These are phyloP conservation scores for Balakata baccata DNA, from an alignment of 345 rosid genomes.

Conservation along the genomic window DNA sequence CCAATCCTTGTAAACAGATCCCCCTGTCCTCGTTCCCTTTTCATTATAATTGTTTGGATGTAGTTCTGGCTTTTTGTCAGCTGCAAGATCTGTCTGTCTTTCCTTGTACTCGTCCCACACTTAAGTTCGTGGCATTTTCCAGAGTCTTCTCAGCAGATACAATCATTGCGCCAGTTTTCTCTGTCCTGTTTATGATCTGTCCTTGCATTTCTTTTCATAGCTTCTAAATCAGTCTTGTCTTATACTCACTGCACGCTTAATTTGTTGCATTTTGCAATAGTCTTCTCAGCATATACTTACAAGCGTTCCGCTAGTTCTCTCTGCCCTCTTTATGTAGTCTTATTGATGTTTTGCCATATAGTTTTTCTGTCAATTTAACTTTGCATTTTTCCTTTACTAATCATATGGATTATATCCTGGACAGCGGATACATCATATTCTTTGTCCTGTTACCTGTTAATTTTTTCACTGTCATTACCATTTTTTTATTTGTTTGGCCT, in stretches of 20 bases:
- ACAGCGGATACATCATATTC: slow-evolving; percentile 75
- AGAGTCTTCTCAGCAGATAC: neutral
- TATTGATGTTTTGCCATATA: neutral
- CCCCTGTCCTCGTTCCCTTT: too few species aligned
- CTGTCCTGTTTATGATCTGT: too few species aligned
- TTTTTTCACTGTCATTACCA: too few species aligned
- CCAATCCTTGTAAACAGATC: neutral
- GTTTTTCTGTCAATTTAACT: neutral
- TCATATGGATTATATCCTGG: slow-evolving; percentile 93
- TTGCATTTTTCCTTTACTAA: neutral
- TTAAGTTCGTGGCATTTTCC: neutral
- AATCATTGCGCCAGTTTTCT: too few species aligned
- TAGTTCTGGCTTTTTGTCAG: neutral
- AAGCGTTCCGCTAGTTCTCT: neutral
- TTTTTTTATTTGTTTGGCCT: too few species aligned
- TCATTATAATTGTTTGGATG: neutral
- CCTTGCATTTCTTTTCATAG: too few species aligned
- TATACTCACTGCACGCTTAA: too few species aligned
- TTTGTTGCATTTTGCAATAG: neutral
- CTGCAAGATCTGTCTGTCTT: neutral
- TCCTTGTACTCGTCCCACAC: neutral
- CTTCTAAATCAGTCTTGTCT: too few species aligned
- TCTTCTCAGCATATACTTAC: neutral
- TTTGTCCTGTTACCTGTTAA: too few species aligned
- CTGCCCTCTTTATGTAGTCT: neutral